Evolutionary conservation across 2,329 filamentous ascomycete species (phyloP), one percentile per base, ranked within the genome.

Genomic region (Massarina eburnea): DNA sequence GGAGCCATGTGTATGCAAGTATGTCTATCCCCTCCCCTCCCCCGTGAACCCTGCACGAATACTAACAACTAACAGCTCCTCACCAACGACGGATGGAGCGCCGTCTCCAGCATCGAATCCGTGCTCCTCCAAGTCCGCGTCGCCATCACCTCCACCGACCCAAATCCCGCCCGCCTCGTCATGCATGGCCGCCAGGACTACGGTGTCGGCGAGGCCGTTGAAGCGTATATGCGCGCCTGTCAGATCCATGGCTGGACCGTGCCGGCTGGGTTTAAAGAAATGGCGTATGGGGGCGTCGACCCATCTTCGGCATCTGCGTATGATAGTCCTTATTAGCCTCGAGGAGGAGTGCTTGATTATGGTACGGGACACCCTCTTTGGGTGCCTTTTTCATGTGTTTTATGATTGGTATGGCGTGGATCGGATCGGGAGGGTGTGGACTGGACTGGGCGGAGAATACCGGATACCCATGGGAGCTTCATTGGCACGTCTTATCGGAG

Each of bases 31-130:
- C n/a, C n/a, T n/a, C n/a, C n/a, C 12, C 22, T 15, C 29, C 15
- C 8, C 21, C 19, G 10, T 24, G 9, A 10, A 10, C 14, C n/a
- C 12, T 29, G 33, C 14, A 24, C n/a, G 1, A n/a, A 3, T 18
- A 32, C 46, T 54, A 50, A 51, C 39, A n/a, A n/a, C 26, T 21
- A 14, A 20, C 44, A 94, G 68, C 77, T 94, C 4, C 77, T 96
- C 51, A 95, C 91, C 1, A 90, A 85, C 66, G 81, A 82, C 6
- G 91, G 91, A 20, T 96, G 91, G 91, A 83, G 79, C 18, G 83
- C 87, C 0, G 84, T 80, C 1, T 82, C 79, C 40, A 83, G 81
- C 15, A 84, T 96, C 54, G 91, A 96, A 64, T 86, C 83, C 41
- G 84, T 96, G 3, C 73, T 96, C 12, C 67, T 95, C 20, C 88